Evolutionary conservation across 2,329 filamentous ascomycete genomes (phyloP).

Genomic region (Fusarium sarcochroum): DNA sequence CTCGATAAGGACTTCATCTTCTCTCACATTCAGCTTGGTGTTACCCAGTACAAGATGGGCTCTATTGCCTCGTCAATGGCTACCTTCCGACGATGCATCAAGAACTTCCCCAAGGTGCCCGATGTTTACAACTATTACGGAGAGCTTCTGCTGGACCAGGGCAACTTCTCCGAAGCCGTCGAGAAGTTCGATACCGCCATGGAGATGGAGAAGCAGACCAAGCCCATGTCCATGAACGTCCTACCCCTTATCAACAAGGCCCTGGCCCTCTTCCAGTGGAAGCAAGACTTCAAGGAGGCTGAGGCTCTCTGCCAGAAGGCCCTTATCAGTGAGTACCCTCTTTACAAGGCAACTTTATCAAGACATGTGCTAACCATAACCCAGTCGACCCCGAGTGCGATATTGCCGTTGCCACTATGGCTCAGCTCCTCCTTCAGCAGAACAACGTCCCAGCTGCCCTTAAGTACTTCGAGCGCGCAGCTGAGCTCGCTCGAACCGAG

Average conservation of each 20-base stretch:
- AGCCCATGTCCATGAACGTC: constrained; percentile 97
- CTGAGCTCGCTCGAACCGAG: constrained; percentile 93
- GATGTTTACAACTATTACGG: constrained; percentile 99
- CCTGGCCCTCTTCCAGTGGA: constrained; percentile 97
- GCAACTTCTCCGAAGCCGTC: constrained; percentile 94
- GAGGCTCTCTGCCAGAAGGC: constrained; percentile 98
- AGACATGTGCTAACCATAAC: constrained; percentile 52
- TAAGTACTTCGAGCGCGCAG: constrained; percentile 96
- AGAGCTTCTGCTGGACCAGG: constrained; percentile 95
- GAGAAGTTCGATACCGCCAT: constrained; percentile 99
- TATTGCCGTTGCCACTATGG: constrained; percentile 98
- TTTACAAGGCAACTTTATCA: neutral
- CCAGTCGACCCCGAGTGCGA: constrained; percentile 98
- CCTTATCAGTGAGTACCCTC: constrained; percentile 82
- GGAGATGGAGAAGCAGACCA: constrained; percentile 96
- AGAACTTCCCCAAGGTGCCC: constrained; percentile 96
- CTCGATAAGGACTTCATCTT: constrained; percentile 97
- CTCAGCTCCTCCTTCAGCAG: constrained; percentile 95
- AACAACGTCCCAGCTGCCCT: constrained; percentile 96
- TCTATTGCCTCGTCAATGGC: constrained; percentile 98
- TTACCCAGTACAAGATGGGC: constrained; percentile 99
- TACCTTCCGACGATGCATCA: constrained; percentile 96
- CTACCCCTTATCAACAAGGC: constrained; percentile 99
- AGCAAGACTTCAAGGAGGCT: constrained; percentile 93
- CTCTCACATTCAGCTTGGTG: constrained; percentile 98